Evolutionary conservation across 176 grass and related monocot genomes (phyloP).

Genomic region (Aegilops sharonensis): DNA sequence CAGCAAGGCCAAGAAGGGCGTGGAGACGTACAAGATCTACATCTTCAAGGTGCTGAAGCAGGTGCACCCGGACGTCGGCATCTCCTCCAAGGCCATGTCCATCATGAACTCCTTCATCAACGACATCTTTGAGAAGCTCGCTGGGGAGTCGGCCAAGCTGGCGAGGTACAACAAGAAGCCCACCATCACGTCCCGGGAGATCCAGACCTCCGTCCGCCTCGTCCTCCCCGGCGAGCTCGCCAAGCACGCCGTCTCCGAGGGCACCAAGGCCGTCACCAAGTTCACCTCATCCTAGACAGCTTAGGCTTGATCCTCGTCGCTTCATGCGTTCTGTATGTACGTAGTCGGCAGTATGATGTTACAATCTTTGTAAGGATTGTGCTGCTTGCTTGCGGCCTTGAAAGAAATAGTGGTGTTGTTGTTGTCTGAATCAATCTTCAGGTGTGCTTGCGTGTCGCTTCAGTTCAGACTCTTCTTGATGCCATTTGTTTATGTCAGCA

Average conservation of each 20-base stretch:
- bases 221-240: slow-evolving; percentile 65
- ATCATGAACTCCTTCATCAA: slow-evolving; percentile 98
- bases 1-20: slow-evolving; percentile 34
- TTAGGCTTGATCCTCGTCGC: too few species aligned
- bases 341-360: too few species aligned
- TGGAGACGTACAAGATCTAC: slow-evolving; percentile 94
- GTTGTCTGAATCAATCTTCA: too few species aligned
- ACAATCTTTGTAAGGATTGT: too few species aligned
- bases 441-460: too few species aligned
- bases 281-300: not conserved
- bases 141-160: slow-evolving; percentile 34
- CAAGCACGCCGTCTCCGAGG: slow-evolving; percentile 4
- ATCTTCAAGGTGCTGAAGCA: slow-evolving; percentile 97
- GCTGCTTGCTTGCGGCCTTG: too few species aligned
- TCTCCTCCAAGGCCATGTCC: slow-evolving; percentile 97
- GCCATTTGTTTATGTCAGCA: too few species aligned
- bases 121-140: slow-evolving; percentile 88
- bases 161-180: slow-evolving; percentile 71
- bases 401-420: too few species aligned
- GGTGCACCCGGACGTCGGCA: slow-evolving; percentile 81
- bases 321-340: too few species aligned
- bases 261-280: not conserved
- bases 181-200: slow-evolving; percentile 60
- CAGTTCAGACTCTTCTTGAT: too few species aligned
- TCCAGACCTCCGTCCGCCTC: slow-evolving; percentile 64